Evolutionary conservation across 2,329 filamentous ascomycete genomes (phyloP).

Genomic region (Scytalidium sp.): DNA sequence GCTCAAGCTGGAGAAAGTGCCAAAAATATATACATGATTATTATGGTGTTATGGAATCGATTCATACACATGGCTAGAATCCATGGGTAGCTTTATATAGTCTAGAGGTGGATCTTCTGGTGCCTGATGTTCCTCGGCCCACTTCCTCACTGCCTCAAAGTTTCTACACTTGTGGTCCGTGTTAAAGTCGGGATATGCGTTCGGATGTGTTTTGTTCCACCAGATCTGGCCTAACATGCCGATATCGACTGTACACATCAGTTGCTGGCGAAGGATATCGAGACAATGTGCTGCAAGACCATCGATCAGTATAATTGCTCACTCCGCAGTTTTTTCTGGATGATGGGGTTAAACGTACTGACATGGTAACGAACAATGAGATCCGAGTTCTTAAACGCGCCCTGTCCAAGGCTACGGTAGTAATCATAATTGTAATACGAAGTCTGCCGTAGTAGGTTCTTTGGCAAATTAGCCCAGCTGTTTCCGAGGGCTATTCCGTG

Average conservation of each 20-base stretch:
- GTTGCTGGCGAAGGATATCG: slow-evolving; percentile 51
- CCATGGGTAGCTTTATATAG: slow-evolving; percentile 21
- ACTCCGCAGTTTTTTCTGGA: too few relatives aligned
- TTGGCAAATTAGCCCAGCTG: too few relatives aligned
- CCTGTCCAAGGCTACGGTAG: slow-evolving; percentile 40
- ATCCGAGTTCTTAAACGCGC: slow-evolving; percentile 47
- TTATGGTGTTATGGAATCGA: slow-evolving; percentile 17
- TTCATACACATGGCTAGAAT: slow-evolving; percentile 17
- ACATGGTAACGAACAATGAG: slow-evolving; percentile 46
- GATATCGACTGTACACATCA: slow-evolving; percentile 53
- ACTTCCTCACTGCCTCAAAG: slow-evolving; percentile 47
- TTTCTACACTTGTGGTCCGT: slow-evolving; percentile 51
- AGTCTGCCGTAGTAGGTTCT: slow-evolving; percentile 47
- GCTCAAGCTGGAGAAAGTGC: too few relatives aligned
- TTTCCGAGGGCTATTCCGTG: too few relatives aligned
- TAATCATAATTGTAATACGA: slow-evolving; percentile 52
- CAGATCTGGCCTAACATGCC: slow-evolving; percentile 53
- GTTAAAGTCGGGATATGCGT: slow-evolving; percentile 50
- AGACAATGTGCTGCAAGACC: slow-evolving; percentile 45
- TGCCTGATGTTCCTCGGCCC: slow-evolving; percentile 47
- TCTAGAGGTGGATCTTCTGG: slow-evolving; percentile 19
- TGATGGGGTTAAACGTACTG: slow-evolving; percentile 32
- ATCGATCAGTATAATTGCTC: background rate
- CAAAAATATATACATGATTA: background rate
- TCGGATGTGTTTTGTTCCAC: slow-evolving; percentile 39